phyloP scores from a whole-genome alignment of 108 stramenopile genomes.

The Skeletonema costatum region DNA sequence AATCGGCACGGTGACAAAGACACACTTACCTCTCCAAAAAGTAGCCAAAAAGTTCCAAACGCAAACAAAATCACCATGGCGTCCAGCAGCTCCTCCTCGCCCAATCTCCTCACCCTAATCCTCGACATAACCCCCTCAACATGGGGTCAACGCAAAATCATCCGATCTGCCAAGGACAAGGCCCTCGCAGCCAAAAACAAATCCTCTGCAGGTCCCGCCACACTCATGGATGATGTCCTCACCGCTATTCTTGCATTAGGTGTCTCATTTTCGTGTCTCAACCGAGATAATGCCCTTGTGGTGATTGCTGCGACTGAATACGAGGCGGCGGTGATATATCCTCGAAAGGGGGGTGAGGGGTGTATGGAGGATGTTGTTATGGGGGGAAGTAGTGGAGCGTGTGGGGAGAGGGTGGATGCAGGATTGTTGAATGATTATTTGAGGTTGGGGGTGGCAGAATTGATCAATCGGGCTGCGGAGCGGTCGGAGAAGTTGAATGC shows the following conservation, averaged over 20 bases:
- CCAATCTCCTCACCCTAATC: constrained; percentile 61
- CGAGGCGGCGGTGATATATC: constrained; percentile 71
- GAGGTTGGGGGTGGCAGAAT: constrained; percentile 68
- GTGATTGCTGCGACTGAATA: constrained; percentile 76
- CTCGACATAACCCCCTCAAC: constrained; percentile 77
- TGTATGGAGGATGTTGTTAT: constrained; percentile 48
- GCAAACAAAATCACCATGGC: not conserved
- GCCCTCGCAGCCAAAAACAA: constrained; percentile 54
- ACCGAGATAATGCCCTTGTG: constrained; percentile 68
- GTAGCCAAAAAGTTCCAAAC: too few relatives aligned
- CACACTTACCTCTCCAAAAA: too few relatives aligned
- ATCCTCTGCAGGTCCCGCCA: constrained; percentile 71
- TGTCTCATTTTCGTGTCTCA: constrained; percentile 53
- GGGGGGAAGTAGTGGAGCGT: constrained; percentile 23
- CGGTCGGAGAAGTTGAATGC: constrained; percentile 9
- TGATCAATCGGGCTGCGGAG: constrained; percentile 58
- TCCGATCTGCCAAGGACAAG: constrained; percentile 59
- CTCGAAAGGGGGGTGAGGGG: constrained; percentile 67
- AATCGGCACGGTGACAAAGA: too few relatives aligned
- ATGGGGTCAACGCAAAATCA: constrained; percentile 70
- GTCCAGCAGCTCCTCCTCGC: constrained; percentile 1
- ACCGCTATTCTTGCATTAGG: constrained; percentile 59
- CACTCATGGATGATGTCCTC: constrained; percentile 65
- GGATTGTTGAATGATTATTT: constrained; percentile 57
- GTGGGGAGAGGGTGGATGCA: constrained; percentile 52